Conservation (phyloP, 179 eudicot species). For the Monotropa hypopitys region DNA sequence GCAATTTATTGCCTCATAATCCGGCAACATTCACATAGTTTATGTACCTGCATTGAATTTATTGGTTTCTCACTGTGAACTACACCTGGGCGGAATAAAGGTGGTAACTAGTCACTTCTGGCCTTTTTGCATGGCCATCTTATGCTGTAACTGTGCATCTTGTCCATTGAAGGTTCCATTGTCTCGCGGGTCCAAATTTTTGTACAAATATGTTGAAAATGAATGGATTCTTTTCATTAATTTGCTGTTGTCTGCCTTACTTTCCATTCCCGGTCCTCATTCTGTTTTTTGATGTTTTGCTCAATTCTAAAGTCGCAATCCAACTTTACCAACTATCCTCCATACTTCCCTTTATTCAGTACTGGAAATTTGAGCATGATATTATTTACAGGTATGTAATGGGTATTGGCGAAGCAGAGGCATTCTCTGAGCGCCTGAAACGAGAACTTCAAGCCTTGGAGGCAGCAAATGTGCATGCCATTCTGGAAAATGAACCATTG, state of each 20-base stretch:
- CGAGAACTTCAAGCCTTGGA: slow-evolving; percentile 96
- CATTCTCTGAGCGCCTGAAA: slow-evolving; percentile 89
- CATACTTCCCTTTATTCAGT: background rate
- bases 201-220: background rate
- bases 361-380: slow-evolving; percentile 11
- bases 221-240: background rate
- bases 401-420: slow-evolving; percentile 98
- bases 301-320: background rate
- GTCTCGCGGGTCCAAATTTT: too few relatives aligned
- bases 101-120: too few relatives aligned
- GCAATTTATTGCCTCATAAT: too few relatives aligned
- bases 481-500: slow-evolving; percentile 76
- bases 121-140: too few relatives aligned
- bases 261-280: background rate
- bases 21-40: too few relatives aligned
- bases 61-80: too few relatives aligned
- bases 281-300: background rate
- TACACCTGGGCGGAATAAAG: too few relatives aligned
- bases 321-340: background rate
- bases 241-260: background rate
- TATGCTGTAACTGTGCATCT: too few relatives aligned
- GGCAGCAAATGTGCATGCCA: slow-evolving; percentile 98
- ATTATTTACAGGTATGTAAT: slow-evolving; percentile 61
- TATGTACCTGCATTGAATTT: too few relatives aligned
- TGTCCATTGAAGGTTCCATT: too few relatives aligned